Percentiles rank a stretch among this genome's conserved stretches.
phyloP scores from a whole-genome alignment of 2,329 filamentous ascomycete species.

The Lasiodiplodia hormozganensis region DNA sequence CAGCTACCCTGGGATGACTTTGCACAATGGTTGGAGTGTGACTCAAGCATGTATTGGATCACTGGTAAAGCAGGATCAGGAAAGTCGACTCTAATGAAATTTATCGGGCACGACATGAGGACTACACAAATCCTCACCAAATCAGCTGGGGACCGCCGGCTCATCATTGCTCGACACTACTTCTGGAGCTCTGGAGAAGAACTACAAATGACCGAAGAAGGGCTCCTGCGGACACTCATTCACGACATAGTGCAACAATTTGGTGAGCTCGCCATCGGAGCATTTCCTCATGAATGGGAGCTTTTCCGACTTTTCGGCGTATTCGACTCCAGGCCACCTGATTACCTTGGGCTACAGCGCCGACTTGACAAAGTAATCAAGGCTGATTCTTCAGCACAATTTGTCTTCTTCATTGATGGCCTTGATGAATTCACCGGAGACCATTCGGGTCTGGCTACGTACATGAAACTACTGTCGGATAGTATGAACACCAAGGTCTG shows the following conservation, averaged over 20 bases:
- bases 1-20: slow-evolving; percentile 15
- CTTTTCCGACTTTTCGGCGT: background rate
- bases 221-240: slow-evolving; percentile 14
- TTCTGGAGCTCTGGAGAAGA: slow-evolving; percentile 25
- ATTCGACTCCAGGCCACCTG: too few species aligned
- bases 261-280: background rate
- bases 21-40: slow-evolving; percentile 31
- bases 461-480: background rate
- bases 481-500: slow-evolving; percentile 18
- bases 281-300: slow-evolving; percentile 9
- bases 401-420: slow-evolving; percentile 29
- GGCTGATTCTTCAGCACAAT: background rate
- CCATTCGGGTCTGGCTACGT: background rate
- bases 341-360: background rate
- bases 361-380: background rate
- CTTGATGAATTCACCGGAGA: slow-evolving; percentile 28
- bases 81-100: slow-evolving; percentile 55
- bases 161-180: slow-evolving; percentile 10
- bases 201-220: slow-evolving; percentile 18
- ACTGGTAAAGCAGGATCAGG: slow-evolving; percentile 56
- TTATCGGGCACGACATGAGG: slow-evolving; percentile 29
- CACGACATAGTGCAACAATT: background rate
- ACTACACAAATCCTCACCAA: background rate
- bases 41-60: slow-evolving; percentile 40
- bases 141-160: background rate